Evolutionary conservation across 2,329 filamentous ascomycete genomes (phyloP), one percentile per base, ranked within the genome.

Genomic region (Verticillium longisporum): DNA sequence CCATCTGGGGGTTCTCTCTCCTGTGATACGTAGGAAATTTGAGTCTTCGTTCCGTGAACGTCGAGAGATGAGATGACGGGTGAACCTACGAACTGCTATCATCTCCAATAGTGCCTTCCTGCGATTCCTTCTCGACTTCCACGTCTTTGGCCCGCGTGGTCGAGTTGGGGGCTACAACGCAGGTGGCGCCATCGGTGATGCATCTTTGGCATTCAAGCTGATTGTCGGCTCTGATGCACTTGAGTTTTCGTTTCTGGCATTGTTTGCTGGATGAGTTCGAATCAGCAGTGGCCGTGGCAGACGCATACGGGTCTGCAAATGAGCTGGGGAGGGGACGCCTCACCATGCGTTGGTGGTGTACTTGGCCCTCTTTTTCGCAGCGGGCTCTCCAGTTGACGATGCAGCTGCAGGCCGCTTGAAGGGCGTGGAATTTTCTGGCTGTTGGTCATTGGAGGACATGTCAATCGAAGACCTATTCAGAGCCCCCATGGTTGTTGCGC

Each of bases 191-290:
- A 55, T 67, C 66, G 7, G 64, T 60, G 14, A 68, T 64, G 33
- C 74, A 75, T 56, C 73, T 62, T 61, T 73, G 68, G 53, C 74
- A 75, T 21, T 59, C 64, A 1, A 61, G 62, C 32, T 70, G 65
- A 4, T 61, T 56, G 7, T 66, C 65, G 0, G 62, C 61, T 1
- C 69, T 69, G 41, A 74, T 66, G 63, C 76, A 78, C 61, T 77
- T 78, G 60, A 77, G 72, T 61, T 77, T 77, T 33, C 73, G 65
- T 45, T 73, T 74, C 61, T 77, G 77, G 63, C 75, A 78, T 26
- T 77, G 74, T 57, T 77, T 71, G 33, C 73, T 72, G 36, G 10
- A 55, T 21, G 14, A 14, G 36, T 1, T 5, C 3, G 11, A 41
- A 2, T 6, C n/a, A 61, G 53, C 10, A 31, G 13, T 18, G 36